Base-by-base conservation (phyloP, 257 asterid genomes). In the Solanum chiquidenum region DNA sequence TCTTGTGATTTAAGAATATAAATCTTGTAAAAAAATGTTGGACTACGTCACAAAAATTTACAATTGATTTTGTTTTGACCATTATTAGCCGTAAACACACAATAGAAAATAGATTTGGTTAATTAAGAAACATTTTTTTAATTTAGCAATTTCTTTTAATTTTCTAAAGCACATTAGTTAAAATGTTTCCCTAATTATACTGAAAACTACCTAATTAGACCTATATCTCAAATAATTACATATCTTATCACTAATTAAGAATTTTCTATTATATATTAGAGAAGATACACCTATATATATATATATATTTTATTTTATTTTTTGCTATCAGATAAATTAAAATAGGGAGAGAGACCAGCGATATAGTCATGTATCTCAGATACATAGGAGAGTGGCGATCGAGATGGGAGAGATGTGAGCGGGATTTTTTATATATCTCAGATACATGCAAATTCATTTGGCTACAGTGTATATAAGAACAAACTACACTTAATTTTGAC, bases 361-460 rank as follows among this genome's bases (percentile, higher is more conserved):
- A 46, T 1, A 46, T 46, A 46, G 55, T 46, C 20, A 46, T 46
- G 55, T 46, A 46, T 46, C 55, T 13, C 20, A 46, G 2, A 46
- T 55, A 1, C n/a, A 55, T 20, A 18, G 0, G 11, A 55, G 23
- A 55, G 23, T 55, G n/a, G 0, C 0, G 25, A 0, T 0, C n/a
- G 1, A 55, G 64, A 55, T 18, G n/a, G 2, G 25, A 55, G 11
- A 8, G 4, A 18, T 20, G 64, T 18, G 64, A 1, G 64, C 25
- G 25, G 9, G 5, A 20, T 20, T 55, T 2, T 4, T 55, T 55
- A 18, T 55, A 1, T 55, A 18, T 7, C 64, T 3, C 0, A 55
- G 4, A 55, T 18, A 55, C 0, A 55, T 1, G 0, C 4, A 1
- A 55, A 55, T 55, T 6, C 0, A 0, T 8, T 55, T 55, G 10